Conservation (phyloP, 164 flowering plant genomes). For the Platanus orientalis region DNA sequence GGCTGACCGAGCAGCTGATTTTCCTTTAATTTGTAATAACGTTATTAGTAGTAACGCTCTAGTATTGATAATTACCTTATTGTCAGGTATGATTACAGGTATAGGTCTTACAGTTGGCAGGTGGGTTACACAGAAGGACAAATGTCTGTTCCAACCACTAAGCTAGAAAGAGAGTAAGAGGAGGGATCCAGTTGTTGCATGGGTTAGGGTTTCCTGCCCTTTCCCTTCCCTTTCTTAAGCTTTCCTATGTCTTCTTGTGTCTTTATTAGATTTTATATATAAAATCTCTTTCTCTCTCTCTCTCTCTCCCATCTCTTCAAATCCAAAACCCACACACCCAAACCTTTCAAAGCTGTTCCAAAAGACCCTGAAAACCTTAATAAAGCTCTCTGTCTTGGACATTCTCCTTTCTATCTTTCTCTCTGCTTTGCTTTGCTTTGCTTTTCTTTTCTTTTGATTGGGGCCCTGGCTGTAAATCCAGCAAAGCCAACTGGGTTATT, state of each 20-base stretch:
- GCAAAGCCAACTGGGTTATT: constrained; percentile 16
- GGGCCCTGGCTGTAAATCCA: constrained; percentile 14
- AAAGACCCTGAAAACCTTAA: constrained; percentile 5
- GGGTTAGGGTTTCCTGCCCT: not conserved
- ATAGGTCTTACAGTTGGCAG: constrained; percentile 29
- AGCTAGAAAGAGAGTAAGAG: too few species aligned
- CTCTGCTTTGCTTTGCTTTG: constrained; percentile 8
- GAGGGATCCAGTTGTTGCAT: not conserved
- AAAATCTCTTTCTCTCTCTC: not conserved
- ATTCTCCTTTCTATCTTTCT: not conserved
- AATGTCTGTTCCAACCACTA: constrained; percentile 23
- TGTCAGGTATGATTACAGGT: too few species aligned
- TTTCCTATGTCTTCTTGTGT: too few species aligned
- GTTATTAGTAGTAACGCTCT: too few species aligned
- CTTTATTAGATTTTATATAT: not conserved
- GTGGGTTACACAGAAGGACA: constrained; percentile 22
- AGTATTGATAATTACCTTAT: too few species aligned
- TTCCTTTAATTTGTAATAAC: too few species aligned
- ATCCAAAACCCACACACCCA: not conserved
- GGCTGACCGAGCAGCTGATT: too few species aligned
- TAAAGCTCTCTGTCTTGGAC: constrained; percentile 1
- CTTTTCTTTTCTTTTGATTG: constrained; percentile 3
- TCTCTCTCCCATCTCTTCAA: not conserved
- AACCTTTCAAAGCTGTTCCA: not conserved
- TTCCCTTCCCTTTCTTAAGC: not conserved